Base-by-base conservation (phyloP, 208 protist species). In the Trypanosoma lewisi region DNA sequence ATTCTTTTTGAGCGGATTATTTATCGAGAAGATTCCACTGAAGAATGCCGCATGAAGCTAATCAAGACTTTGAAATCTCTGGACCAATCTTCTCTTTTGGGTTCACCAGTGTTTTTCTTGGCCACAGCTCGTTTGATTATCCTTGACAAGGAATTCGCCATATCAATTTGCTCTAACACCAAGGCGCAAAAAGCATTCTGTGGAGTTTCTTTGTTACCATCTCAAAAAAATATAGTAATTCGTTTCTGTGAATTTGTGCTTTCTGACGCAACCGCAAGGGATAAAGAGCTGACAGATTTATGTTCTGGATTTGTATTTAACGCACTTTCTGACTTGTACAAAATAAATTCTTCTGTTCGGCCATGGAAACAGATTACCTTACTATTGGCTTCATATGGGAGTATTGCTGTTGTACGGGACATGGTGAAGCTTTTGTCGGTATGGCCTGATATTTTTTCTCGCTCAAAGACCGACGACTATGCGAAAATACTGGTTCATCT, bases 21-120 rank as follows among this genome's bases (percentile, higher is more conserved):
- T 42, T 95, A 91, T 63, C 80, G 89, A 11, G 78, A 81, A 48
- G 89, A 95, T 63, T 82, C 73, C 63, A 80, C 47, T 6, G 82
- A 66, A 2, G 72, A 87, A 21, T 47, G 51, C 2, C 60, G 61
- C 53, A 57, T 67, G 19, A 74, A 71, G 34, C 65, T 94, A 42
- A 53, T 94, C 0, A 54, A 70, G 1, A 34, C 48, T 7, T 62
- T 91, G 14, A 69, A 70, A 21, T 63, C 44, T 34, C 21, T 67
- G 5, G 63, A 74, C 11, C 59, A 63, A 34, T 53, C 50, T 37
- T 33, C 66, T 5, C 56, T 87, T 27, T 67, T 88, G 39, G 39
- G 53, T 3, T 81, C 58, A 0, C 25, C 71, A n/a, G 79, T 91
- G 23, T 71, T 77, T 6, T 64, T 94, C 19, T 77, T 83, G 17